These are phyloP conservation scores for Alternaria postmessia DNA, from an alignment of 2,329 filamentous ascomycete genomes.

Conservation along the genomic window DNA sequence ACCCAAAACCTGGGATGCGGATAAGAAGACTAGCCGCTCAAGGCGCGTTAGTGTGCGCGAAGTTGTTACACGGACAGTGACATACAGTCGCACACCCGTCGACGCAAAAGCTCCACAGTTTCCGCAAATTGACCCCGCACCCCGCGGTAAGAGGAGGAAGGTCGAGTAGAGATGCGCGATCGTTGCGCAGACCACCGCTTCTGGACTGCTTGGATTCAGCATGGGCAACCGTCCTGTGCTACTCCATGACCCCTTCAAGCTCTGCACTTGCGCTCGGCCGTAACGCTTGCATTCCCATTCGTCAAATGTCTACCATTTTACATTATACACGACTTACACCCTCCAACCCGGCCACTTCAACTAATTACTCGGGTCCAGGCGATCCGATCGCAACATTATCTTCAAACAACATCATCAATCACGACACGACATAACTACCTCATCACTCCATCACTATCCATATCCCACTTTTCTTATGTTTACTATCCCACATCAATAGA, in stretches of 20 bases:
- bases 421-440: constrained; percentile 7
- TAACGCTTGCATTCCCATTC: constrained; percentile 25
- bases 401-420: constrained; percentile 24
- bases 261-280: constrained; percentile 31
- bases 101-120: constrained; percentile 53
- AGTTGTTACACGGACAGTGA: constrained; percentile 93
- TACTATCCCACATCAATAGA: constrained; percentile 19
- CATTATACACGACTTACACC: constrained; percentile 14
- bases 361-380: constrained; percentile 46
- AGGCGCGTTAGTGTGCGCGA: constrained; percentile 78
- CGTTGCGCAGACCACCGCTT: constrained; percentile 29
- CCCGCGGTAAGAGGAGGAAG: constrained; percentile 91
- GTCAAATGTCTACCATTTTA: constrained; percentile 8
- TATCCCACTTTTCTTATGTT: constrained; percentile 40
- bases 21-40: constrained; percentile 67
- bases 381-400: constrained; percentile 44
- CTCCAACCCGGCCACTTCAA: constrained; percentile 18
- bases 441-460: constrained; percentile 10
- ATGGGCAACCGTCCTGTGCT: constrained; percentile 33
- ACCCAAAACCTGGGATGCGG: constrained; percentile 80
- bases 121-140: constrained; percentile 81
- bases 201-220: constrained; percentile 22
- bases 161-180: constrained; percentile 54
- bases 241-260: constrained; percentile 27
- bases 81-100: constrained; percentile 71